These are phyloP conservation scores for Schizochytrium sp. DNA, from an alignment of 108 stramenopile species.

Conservation along the genomic window DNA sequence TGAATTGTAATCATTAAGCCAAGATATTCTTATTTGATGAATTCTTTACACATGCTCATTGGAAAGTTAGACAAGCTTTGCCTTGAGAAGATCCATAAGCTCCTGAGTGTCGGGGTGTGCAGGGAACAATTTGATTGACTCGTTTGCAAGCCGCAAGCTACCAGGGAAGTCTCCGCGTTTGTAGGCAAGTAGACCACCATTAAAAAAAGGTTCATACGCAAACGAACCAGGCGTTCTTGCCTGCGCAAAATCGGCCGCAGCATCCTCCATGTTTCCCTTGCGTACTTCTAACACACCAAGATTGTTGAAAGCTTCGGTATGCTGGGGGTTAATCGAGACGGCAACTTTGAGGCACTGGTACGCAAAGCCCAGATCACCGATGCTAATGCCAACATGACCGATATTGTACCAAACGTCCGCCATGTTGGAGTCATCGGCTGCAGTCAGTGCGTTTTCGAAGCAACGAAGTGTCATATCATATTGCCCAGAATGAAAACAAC, in stretches of 20 bases:
- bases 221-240: conserved; percentile 69
- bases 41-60: not conserved
- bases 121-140: conserved; percentile 67
- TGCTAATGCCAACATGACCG: conserved; percentile 73
- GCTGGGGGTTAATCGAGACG: conserved; percentile 67
- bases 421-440: conserved; percentile 70
- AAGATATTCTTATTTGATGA: not conserved
- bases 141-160: conserved; percentile 62
- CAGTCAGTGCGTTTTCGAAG: conserved; percentile 75
- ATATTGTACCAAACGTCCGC: conserved; percentile 79
- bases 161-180: conserved; percentile 73
- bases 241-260: conserved; percentile 62
- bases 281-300: conserved; percentile 77
- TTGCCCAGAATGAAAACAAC: conserved; percentile 77
- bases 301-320: conserved; percentile 75
- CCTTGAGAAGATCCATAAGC: conserved; percentile 57
- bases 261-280: conserved; percentile 72
- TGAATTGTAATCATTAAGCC: too few relatives aligned
- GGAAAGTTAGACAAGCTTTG: conserved; percentile 6
- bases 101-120: conserved; percentile 71
- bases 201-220: conserved; percentile 74
- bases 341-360: conserved; percentile 78
- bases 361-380: conserved; percentile 79
- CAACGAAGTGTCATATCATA: conserved; percentile 80
- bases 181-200: conserved; percentile 73